Evolutionary conservation across 192 early-diverging fungal species (phyloP).

Genomic region (Coemansia sp.): DNA sequence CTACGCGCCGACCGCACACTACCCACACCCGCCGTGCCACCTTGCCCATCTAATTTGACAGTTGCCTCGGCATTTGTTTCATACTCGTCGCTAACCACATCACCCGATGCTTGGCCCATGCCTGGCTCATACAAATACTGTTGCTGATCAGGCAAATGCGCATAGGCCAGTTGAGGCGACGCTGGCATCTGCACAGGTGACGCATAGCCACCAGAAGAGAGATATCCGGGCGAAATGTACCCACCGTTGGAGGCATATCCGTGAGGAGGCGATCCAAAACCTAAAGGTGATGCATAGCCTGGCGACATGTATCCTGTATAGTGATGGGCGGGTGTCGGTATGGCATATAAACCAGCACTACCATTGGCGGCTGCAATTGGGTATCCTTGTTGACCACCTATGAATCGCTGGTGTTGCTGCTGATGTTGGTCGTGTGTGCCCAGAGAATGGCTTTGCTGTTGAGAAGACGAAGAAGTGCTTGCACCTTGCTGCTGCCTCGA

Average conservation of each 20-base stretch:
- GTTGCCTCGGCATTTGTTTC: no score
- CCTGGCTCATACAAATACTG: no score
- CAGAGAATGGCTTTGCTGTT: conserved; percentile 1
- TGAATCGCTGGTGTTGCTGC: conserved; percentile 5
- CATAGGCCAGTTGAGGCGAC: conserved; percentile 23
- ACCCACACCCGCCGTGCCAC: no score
- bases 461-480: background rate
- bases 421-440: background rate
- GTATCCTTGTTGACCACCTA: background rate
- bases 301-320: conserved; percentile 7
- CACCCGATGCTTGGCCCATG: no score
- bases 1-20: no score
- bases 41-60: no score
- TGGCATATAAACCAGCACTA: conserved; percentile 6
- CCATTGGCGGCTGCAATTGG: no score
- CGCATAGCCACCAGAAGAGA: conserved; percentile 12
- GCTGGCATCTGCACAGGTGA: conserved; percentile 20
- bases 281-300: conserved; percentile 20
- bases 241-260: conserved; percentile 5
- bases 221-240: conserved; percentile 11
- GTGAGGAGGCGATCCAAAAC: conserved; percentile 9
- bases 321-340: conserved; percentile 3
- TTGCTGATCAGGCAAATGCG: conserved; percentile 12
- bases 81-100: no score
- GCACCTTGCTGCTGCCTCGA: no score